Conservation (phyloP, 352 stramenopile species). For the Phytophthora tentaculata region DNA sequence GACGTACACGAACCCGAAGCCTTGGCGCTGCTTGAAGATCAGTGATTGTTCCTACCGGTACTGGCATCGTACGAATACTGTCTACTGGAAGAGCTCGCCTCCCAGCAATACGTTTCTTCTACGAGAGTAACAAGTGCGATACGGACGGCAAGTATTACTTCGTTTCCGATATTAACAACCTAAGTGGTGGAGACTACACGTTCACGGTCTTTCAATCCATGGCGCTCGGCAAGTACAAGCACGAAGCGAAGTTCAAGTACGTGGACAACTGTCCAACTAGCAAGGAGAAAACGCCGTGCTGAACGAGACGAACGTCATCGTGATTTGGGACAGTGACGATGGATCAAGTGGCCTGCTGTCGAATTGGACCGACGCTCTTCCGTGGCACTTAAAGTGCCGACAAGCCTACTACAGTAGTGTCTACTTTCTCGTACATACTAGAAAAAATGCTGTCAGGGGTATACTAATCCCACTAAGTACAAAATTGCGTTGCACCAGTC, state of each 20-base stretch:
- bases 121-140: slow-evolving; percentile 18
- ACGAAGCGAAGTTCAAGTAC: slow-evolving; percentile 4
- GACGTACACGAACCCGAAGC: slow-evolving; percentile 8
- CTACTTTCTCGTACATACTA: too few relatives aligned
- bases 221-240: slow-evolving; percentile 4
- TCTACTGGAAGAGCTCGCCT: slow-evolving; percentile 17
- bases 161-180: slow-evolving; percentile 9
- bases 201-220: slow-evolving; percentile 18
- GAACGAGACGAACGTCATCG: neutral
- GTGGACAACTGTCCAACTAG: slow-evolving; percentile 10
- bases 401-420: neutral
- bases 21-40: slow-evolving; percentile 19
- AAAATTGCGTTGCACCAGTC: too few relatives aligned
- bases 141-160: slow-evolving; percentile 1
- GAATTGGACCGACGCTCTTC: slow-evolving; percentile 11
- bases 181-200: neutral
- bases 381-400: neutral
- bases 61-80: neutral
- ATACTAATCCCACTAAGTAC: too few relatives aligned
- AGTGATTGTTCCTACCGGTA: slow-evolving; percentile 19
- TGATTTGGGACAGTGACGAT: neutral
- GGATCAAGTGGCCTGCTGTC: slow-evolving; percentile 1
- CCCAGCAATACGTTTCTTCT: slow-evolving; percentile 13
- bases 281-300: neutral
- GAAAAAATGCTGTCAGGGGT: too few relatives aligned